phyloP scores from a whole-genome alignment of 2,329 filamentous ascomycete species.

The Verticillium albo-atrum region DNA sequence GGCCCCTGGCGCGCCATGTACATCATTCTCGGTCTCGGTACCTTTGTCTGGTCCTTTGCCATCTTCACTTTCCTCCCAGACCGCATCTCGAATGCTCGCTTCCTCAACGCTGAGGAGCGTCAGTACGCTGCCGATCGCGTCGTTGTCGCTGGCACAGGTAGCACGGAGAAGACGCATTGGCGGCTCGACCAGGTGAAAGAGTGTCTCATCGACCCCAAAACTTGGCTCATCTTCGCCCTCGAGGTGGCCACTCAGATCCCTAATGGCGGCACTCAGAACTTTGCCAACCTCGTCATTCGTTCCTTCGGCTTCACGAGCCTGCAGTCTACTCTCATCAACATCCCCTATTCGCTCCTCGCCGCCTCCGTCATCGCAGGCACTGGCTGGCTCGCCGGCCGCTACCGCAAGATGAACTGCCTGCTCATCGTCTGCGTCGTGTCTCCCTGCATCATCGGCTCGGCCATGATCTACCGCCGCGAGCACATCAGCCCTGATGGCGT shows the following conservation, averaged over 20 bases:
- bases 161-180: constrained; percentile 43
- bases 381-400: constrained; percentile 47
- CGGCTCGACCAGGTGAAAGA: constrained; percentile 47
- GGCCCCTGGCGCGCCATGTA: constrained; percentile 56
- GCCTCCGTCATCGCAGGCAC: constrained; percentile 41
- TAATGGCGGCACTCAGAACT: constrained; percentile 57
- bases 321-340: constrained; percentile 52
- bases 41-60: constrained; percentile 45
- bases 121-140: constrained; percentile 41
- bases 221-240: constrained; percentile 53
- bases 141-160: constrained; percentile 45
- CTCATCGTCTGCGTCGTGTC: constrained; percentile 45
- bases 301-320: constrained; percentile 52
- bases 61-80: constrained; percentile 47
- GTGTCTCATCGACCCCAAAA: constrained; percentile 53
- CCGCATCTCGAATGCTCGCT: constrained; percentile 48
- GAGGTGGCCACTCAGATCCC: constrained; percentile 53
- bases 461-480: constrained; percentile 45
- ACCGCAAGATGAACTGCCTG: constrained; percentile 45
- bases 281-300: constrained; percentile 52
- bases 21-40: constrained; percentile 46
- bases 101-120: constrained; percentile 50
- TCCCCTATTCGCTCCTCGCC: constrained; percentile 52
- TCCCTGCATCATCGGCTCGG: constrained; percentile 47
- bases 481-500: constrained; percentile 31